Evolutionary conservation across 139 green algal genomes (phyloP).

Genomic region (Chlamydomonas sp.): DNA sequence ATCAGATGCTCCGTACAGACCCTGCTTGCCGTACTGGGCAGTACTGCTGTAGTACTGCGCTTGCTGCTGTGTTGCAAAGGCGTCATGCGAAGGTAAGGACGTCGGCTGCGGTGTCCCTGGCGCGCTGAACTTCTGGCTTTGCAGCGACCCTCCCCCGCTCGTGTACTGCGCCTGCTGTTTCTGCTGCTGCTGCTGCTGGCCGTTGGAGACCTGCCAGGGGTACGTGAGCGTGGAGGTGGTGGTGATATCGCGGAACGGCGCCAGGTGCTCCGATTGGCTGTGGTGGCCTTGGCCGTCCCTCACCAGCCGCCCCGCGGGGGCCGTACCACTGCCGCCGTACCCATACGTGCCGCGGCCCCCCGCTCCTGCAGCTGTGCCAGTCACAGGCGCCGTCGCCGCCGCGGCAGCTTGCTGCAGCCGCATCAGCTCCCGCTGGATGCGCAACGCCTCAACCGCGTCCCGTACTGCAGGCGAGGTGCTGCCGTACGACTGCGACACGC

Average conservation of each 20-base stretch:
- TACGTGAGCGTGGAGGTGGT: background rate
- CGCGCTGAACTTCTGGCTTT: no score
- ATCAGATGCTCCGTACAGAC: no score
- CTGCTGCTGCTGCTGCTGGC: background rate
- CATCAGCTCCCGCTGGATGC: background rate
- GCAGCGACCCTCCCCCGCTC: no score
- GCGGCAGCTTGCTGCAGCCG: background rate
- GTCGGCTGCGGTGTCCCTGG: no score
- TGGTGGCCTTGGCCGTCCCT: background rate
- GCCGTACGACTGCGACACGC: background rate
- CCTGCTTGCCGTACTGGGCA: no score
- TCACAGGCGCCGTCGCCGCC: background rate
- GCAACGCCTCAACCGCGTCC: background rate
- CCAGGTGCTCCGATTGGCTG: background rate
- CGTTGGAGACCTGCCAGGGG: background rate
- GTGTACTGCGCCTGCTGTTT: background rate
- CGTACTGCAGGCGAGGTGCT: background rate
- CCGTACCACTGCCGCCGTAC: no score
- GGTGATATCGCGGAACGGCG: background rate
- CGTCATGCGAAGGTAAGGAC: no score
- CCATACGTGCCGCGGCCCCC: background rate
- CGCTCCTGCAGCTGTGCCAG: background rate
- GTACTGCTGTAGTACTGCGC: no score
- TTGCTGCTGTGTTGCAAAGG: no score
- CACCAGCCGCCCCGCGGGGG: no score